These are phyloP conservation scores for Collariella sp. DNA, from an alignment of 495 filamentous ascomycete genomes.

Conservation along the genomic window DNA sequence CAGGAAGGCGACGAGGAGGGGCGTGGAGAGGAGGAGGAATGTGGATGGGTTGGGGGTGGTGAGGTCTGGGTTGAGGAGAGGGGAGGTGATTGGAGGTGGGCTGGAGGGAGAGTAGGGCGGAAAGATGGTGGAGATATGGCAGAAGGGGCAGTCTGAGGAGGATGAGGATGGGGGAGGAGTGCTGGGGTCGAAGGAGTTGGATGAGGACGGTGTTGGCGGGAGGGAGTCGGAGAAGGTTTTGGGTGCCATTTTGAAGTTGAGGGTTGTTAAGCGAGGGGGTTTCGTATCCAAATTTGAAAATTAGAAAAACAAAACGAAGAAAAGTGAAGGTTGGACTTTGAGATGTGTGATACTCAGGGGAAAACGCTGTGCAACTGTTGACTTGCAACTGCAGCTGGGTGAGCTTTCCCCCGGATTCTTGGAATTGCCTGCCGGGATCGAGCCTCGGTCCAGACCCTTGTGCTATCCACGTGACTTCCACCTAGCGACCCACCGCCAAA, in stretches of 20 bases:
- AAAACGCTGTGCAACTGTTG: not conserved
- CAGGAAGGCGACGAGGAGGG: constrained; percentile 69
- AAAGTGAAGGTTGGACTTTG: no score
- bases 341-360: not conserved
- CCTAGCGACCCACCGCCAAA: not conserved
- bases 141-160: constrained; percentile 52
- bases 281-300: not conserved
- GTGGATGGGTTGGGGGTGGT: constrained; percentile 37
- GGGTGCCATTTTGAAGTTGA: not conserved
- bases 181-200: constrained; percentile 5
- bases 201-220: constrained; percentile 3
- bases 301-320: not conserved
- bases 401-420: not conserved
- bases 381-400: not conserved
- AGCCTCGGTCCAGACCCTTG: not conserved
- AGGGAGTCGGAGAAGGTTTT: constrained; percentile 2
- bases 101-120: constrained; percentile 36
- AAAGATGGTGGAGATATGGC: constrained; percentile 46
- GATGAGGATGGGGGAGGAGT: not conserved
- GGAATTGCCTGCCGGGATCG: constrained; percentile 3
- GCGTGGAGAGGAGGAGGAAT: constrained; percentile 66
- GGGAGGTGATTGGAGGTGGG: constrained; percentile 27
- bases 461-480: not conserved
- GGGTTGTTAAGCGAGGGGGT: not conserved
- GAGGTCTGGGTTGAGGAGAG: constrained; percentile 25